Evolutionary conservation across 148 eudicot species (phyloP), one percentile per base, ranked within the genome.

Genomic region (Suaeda aralocaspica): DNA sequence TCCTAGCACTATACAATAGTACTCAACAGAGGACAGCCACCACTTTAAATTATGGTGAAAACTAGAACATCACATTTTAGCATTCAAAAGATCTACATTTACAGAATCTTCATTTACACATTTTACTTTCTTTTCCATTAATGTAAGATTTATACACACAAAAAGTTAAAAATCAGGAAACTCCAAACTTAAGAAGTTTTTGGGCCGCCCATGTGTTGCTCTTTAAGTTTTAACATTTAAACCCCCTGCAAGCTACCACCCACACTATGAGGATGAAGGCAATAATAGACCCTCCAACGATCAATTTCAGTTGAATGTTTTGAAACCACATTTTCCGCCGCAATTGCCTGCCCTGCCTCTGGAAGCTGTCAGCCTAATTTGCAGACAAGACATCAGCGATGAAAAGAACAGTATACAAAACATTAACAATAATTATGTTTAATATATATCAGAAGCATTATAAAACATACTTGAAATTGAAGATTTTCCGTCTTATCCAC

Each of bases 401-500:
- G 19, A 5, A 9, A 45, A 18, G 21, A 12, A 22, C 15, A 6
- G 18, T 41, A 26, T 1, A 42, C 50, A 5, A 49, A 9, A 10
- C 7, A 18, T 45, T 30, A 34, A 68, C 30, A 6, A 61, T 50
- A 59, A 21, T 39, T 11, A 58, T 26, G 34, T 65, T 16, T 9
- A 42, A 11, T 15, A 45, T 9, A 55, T 30, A 48, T 21, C 18
- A 30, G 14, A 49, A 50, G 53, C 25, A 24, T 58, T 19, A 48
- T 12, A 8, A 31, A 72, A 70, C 69, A 52, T 65, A 87, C 98
- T 87, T 94, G 98, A 80, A 94, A 94, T 75, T 89, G 95, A 72
- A 94, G 98, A 80, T 89, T 94, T 81, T 94, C 98, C 26, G 98
- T 91, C 76, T 89, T 94, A 67, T 94, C 98, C 30, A 94, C 96